A percentile compares a stretch with the other conserved stretches of the same genome.
Evolutionary conservation across 371 early-diverging fungal species (phyloP).

Genomic region (Syncephalastrum monosporum): DNA sequence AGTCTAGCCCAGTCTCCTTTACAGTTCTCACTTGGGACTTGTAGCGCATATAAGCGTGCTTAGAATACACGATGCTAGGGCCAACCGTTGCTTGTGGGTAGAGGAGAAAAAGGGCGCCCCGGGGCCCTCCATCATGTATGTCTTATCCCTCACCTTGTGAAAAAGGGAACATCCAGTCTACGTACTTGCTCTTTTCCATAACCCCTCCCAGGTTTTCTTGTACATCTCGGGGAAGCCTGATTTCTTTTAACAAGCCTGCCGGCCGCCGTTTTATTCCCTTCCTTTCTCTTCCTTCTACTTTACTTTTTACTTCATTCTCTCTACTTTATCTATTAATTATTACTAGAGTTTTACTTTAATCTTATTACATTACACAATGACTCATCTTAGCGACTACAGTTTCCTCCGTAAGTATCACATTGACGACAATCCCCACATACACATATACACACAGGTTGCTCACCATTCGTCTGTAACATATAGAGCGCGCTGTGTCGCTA

Average conservation of each 20-base stretch:
- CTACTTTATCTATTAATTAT: too few species aligned
- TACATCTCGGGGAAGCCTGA: too few species aligned
- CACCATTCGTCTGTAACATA: background rate
- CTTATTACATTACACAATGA: conserved; percentile 22
- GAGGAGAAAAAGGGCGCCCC: too few species aligned
- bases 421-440: background rate
- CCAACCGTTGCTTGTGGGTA: too few species aligned
- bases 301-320: background rate
- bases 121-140: too few species aligned
- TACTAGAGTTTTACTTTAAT: background rate
- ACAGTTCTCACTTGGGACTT: background rate
- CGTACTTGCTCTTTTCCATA: too few species aligned
- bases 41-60: background rate
- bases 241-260: too few species aligned
- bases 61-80: background rate
- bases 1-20: conserved; percentile 5
- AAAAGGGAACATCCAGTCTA: too few species aligned
- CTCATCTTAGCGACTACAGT: conserved; percentile 48
- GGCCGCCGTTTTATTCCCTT: background rate
- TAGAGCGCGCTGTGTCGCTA: conserved; percentile 41
- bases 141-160: too few species aligned
- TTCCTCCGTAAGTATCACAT: conserved; percentile 31
- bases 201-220: too few species aligned
- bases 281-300: conserved; percentile 6
- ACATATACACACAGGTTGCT: background rate